Evolutionary conservation across 192 early-diverging fungal genomes (phyloP).

Genomic region (Obelidium mucronatum): DNA sequence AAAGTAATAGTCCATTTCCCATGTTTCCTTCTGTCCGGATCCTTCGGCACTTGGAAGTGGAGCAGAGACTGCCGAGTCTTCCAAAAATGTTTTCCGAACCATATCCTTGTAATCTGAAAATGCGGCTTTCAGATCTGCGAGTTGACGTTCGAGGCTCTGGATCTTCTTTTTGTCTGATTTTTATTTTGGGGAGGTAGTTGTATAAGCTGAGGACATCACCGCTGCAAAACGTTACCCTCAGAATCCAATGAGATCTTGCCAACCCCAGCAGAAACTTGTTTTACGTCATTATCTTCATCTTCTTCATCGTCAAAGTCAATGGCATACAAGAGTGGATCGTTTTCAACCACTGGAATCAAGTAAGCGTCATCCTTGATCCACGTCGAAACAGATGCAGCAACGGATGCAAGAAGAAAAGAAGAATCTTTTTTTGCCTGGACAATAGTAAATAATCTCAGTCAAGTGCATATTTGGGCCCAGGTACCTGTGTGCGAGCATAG

Average conservation of each 20-base stretch:
- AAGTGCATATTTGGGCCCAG: background rate
- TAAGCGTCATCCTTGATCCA: conserved; percentile 50
- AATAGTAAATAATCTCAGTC: background rate
- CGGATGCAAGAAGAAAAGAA: background rate
- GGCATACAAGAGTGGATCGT: conserved; percentile 61
- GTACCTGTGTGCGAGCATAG: conserved; percentile 68
- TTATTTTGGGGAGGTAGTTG: too few relatives aligned
- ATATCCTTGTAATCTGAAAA: conserved; percentile 55
- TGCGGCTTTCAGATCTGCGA: conserved; percentile 41
- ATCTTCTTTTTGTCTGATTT: conserved; percentile 35
- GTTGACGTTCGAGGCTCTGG: conserved; percentile 26
- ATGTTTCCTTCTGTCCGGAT: conserved; percentile 35
- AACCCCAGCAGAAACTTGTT: conserved; percentile 9
- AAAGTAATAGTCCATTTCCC: conserved; percentile 68
- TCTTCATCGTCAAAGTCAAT: conserved; percentile 54
- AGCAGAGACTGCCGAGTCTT: conserved; percentile 29
- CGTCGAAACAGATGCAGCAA: background rate
- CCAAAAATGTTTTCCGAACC: conserved; percentile 54
- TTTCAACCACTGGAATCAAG: conserved; percentile 55
- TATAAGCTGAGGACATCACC: too few relatives aligned
- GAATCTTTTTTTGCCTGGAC: conserved; percentile 11
- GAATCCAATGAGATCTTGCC: background rate
- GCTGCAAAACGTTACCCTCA: too few relatives aligned
- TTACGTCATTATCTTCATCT: conserved; percentile 41
- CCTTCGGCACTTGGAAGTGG: background rate